phyloP scores from a whole-genome alignment of 2,329 filamentous ascomycete species.

The Basipetospora chlamydospora region DNA sequence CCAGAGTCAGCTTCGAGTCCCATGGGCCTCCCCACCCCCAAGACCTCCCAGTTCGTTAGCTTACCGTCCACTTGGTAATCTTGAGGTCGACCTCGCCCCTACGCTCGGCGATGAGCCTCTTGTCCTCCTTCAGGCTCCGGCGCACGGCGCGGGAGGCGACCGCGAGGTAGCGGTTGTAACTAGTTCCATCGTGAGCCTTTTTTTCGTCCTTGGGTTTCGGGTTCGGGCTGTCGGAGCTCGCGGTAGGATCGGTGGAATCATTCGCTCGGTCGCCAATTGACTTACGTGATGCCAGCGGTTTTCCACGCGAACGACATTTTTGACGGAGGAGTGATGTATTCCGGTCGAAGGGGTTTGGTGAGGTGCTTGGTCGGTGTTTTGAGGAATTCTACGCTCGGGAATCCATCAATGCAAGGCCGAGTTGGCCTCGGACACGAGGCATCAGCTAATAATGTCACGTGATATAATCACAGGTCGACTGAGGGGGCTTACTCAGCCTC shows the following conservation, averaged over 20 bases:
- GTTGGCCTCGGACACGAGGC: slow-evolving; percentile 3
- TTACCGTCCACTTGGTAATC: slow-evolving; percentile 92
- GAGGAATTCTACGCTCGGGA: slow-evolving; percentile 3
- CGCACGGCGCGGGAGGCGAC: slow-evolving; percentile 90
- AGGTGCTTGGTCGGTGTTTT: slow-evolving; percentile 4
- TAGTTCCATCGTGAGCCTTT: slow-evolving; percentile 29
- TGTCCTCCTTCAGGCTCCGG: slow-evolving; percentile 91
- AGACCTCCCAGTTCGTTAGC: slow-evolving; percentile 17
- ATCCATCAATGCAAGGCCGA: slow-evolving; percentile 6
- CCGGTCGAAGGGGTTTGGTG: neutral
- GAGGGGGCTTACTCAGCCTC: too few species aligned
- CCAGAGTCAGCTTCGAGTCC: neutral
- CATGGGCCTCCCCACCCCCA: too few species aligned
- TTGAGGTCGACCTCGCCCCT: slow-evolving; percentile 79
- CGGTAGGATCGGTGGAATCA: too few species aligned
- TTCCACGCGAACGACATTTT: slow-evolving; percentile 98
- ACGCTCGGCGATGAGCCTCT: slow-evolving; percentile 75
- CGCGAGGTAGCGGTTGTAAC: slow-evolving; percentile 99
- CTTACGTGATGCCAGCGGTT: slow-evolving; percentile 90
- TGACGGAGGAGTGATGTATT: slow-evolving; percentile 12
- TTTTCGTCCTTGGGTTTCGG: slow-evolving; percentile 10
- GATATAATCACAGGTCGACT: neutral
- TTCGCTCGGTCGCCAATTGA: slow-evolving; percentile 13
- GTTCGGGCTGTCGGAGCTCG: too few species aligned
- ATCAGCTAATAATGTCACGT: slow-evolving; percentile 1